Base-by-base conservation (phyloP, 108 stramenopile genomes). In the Aurantiochytrium sp. region DNA sequence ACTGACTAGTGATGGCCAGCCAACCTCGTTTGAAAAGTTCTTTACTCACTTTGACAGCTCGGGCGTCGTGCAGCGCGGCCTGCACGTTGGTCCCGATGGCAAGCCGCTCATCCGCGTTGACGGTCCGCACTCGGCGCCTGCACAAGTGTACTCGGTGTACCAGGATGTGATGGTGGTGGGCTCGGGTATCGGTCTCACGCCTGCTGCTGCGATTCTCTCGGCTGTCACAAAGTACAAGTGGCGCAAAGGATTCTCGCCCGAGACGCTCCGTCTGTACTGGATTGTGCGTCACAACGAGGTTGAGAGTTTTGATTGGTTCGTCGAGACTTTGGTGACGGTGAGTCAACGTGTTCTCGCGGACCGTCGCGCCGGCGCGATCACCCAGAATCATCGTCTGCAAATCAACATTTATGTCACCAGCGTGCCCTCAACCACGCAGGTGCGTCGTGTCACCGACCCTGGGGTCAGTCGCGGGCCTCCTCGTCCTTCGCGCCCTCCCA, bases 151-250 rank as follows among this genome's bases (percentile, higher is more conserved):
- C 60, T 44, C 51, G 16, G n/a, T 57, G 18, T 93, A 93, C 59
- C 88, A 64, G 71, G 60, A 88, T 21, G 59, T 72, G 43, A 88
- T 90, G 72, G n/a, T 90, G 35, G 59, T 90, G 14, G 90, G 92
- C 45, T 91, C 91, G 47, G 92, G 92, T 29, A 93, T 93, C 60
- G 92, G 92, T 51, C 35, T 93, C 49, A 93, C 92, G 6, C 92
- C 92, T 0, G 59, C 83, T 12, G 91, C 88, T 14, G 58, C 91
- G 60, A 90, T 93, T 45, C 55, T 93, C 51, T 59, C 88, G 5
- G 72, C 87, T 14, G 45, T 93, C 28, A 89, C 89, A 35, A 88
- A 55, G 90, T 89, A 91, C 90, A 87, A 76, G 28, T 93, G 92
- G 92, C 89, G 89, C 59, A 91, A 90, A 89, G 89, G 89, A 43